Evolutionary conservation across 2,329 filamentous ascomycete genomes (phyloP), one percentile per base, ranked within the genome.

Genomic region (Diaporthe ampelina): DNA sequence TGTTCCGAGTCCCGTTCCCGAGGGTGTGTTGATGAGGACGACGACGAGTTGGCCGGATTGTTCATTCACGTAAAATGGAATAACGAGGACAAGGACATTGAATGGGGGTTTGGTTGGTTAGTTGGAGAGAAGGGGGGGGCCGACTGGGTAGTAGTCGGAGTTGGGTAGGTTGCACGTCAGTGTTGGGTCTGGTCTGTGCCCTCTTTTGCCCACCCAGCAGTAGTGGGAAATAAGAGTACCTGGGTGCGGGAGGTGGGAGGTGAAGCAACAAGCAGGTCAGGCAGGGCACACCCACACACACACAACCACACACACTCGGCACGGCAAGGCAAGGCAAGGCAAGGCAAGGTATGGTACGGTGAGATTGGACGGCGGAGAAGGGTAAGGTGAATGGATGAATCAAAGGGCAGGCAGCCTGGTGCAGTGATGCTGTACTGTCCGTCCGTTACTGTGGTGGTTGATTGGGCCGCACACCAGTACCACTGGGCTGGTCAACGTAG

Each of bases 291-390:
- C 17, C 19, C 43, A 45, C 43, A 45, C 17, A 43, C 40, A 43
- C 40, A 15, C 13, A 15, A 11, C 4, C 15, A 17, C 15, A 17
- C 40, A 43, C 40, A 7, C 21, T 48, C 7, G 45, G 45, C 45
- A 48, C 21, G 45, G 45, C 45, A 48, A n/a, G 45, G 45, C 21
- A 45, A n/a, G 45, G 45, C 21, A 45, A 17, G 32, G 15, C 59
- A 63, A 6, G 45, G 61, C 21, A 50, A 10, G 59, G 59, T 43
- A 50, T 10, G 37, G 40, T 40, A 63, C 21, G 45, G 63, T 68
- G 63, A 68, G 63, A 68, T 54, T 68, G 63, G 63, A 68, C 13
- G n/a, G 24, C n/a, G 63, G 63, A 54, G 63, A 54, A 68, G 63
- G 63, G 45, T 54, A 68, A 68, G 63, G 48, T 68, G 63, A 54